Evolutionary conservation across 495 filamentous ascomycete species (phyloP).

Genomic region (Podospora anserina): DNA sequence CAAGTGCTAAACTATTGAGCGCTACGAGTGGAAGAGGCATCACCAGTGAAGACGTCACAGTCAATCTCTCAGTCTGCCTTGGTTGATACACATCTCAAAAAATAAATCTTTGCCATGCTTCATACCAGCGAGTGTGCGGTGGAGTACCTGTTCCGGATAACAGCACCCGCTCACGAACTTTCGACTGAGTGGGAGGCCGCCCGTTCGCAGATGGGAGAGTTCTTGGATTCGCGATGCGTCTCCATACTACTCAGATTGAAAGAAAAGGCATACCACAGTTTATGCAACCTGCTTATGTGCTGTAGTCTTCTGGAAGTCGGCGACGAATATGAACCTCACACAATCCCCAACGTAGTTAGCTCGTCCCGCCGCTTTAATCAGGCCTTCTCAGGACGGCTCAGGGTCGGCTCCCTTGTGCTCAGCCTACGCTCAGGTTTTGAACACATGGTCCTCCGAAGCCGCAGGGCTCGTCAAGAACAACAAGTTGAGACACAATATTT

Average conservation of each 20-base stretch:
- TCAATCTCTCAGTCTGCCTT: background rate
- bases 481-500: conserved; percentile 8
- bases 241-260: no score
- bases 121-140: background rate
- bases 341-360: background rate
- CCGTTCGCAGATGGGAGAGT: no score
- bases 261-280: no score
- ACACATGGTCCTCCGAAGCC: background rate
- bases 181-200: background rate
- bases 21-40: background rate
- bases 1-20: background rate
- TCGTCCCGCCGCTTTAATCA: conserved; percentile 4
- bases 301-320: background rate
- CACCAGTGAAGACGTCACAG: background rate
- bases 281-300: no score
- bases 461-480: background rate
- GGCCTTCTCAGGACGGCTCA: conserved; percentile 3
- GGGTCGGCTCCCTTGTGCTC: background rate
- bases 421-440: background rate
- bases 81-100: background rate
- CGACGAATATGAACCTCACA: conserved; percentile 1
- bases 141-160: background rate
- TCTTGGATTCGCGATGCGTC: no score
- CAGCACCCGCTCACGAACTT: background rate
- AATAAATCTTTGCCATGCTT: background rate